These are phyloP conservation scores for Gliomastix tumulicola DNA, from an alignment of 2,329 filamentous ascomycete species.

Conservation along the genomic window DNA sequence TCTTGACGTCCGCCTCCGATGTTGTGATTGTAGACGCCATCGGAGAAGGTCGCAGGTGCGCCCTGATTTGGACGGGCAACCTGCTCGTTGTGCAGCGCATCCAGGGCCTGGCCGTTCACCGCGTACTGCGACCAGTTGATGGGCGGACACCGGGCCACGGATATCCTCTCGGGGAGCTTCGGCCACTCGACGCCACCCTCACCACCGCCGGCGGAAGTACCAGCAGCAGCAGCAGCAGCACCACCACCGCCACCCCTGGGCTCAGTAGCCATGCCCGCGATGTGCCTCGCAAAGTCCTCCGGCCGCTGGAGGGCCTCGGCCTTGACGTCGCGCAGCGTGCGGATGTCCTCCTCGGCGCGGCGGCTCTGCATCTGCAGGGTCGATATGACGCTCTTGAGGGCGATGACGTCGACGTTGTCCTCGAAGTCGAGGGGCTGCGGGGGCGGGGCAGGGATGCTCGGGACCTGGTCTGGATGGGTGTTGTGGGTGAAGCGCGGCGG, in stretches of 20 bases:
- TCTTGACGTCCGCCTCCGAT: conserved; percentile 34
- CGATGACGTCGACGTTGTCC: conserved; percentile 78
- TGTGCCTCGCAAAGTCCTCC: conserved; percentile 61
- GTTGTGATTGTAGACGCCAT: conserved; percentile 45
- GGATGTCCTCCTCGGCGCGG: conserved; percentile 70
- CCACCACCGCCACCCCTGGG: conserved; percentile 6
- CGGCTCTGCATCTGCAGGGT: conserved; percentile 81
- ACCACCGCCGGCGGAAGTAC: background rate
- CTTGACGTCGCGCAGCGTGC: conserved; percentile 62
- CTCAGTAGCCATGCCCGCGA: conserved; percentile 31
- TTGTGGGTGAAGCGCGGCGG: conserved; percentile 36
- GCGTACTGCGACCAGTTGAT: conserved; percentile 96
- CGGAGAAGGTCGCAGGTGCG: conserved; percentile 34
- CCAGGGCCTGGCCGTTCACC: conserved; percentile 70
- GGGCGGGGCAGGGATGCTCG: conserved; percentile 35
- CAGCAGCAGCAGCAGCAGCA: conserved; percentile 12
- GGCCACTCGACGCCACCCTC: conserved; percentile 2
- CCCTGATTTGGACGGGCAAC: conserved; percentile 54
- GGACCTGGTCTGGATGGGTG: conserved; percentile 29
- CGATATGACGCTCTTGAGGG: conserved; percentile 76
- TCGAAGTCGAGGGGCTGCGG: conserved; percentile 50
- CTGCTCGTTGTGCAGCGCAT: conserved; percentile 81
- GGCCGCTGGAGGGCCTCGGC: conserved; percentile 64
- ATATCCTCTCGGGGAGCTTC: conserved; percentile 41
- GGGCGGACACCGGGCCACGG: conserved; percentile 76